A percentile compares a stretch with the other conserved stretches of the same genome.
Evolutionary conservation across 768 basidiomycete genomes (phyloP).

Genomic region (Calocybe indica): DNA sequence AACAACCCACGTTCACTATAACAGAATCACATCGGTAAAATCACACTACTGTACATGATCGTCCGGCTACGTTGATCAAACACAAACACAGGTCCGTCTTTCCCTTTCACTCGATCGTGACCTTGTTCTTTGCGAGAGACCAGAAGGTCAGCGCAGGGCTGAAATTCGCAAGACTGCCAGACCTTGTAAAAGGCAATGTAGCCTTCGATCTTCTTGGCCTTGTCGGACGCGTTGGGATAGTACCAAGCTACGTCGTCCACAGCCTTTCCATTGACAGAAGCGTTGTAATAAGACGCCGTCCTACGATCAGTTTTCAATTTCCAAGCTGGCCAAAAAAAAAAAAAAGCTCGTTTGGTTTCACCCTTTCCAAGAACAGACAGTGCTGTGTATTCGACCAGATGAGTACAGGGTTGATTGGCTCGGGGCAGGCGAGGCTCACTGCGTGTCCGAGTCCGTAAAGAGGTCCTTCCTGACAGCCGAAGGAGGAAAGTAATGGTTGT

Average conservation of each 20-base stretch:
- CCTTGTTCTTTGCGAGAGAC: constrained; percentile 28
- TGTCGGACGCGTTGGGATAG: constrained; percentile 49
- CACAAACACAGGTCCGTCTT: not conserved
- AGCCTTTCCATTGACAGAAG: constrained; percentile 37
- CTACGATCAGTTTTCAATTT: constrained; percentile 22
- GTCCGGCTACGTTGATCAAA: constrained; percentile 4
- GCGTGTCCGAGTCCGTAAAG: constrained; percentile 47
- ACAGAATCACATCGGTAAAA: too few species aligned
- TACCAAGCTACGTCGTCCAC: constrained; percentile 70
- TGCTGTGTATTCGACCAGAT: constrained; percentile 23
- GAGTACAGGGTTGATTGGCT: not conserved
- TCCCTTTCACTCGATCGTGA: constrained; percentile 18
- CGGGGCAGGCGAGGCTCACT: constrained; percentile 25
- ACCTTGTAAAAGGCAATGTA: constrained; percentile 82
- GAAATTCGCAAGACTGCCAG: not conserved
- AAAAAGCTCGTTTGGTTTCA: constrained; percentile 17
- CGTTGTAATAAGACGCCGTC: constrained; percentile 62
- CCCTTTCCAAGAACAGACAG: constrained; percentile 72
- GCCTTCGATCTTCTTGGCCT: constrained; percentile 56
- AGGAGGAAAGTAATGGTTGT: constrained; percentile 73
- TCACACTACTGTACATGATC: not conserved
- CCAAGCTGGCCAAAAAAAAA: not conserved
- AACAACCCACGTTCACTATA: too few species aligned
- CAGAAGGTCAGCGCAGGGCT: not conserved
- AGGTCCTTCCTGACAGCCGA: constrained; percentile 36